Conservation (phyloP, 768 basidiomycete species). For the Lactifluus rugatus region DNA sequence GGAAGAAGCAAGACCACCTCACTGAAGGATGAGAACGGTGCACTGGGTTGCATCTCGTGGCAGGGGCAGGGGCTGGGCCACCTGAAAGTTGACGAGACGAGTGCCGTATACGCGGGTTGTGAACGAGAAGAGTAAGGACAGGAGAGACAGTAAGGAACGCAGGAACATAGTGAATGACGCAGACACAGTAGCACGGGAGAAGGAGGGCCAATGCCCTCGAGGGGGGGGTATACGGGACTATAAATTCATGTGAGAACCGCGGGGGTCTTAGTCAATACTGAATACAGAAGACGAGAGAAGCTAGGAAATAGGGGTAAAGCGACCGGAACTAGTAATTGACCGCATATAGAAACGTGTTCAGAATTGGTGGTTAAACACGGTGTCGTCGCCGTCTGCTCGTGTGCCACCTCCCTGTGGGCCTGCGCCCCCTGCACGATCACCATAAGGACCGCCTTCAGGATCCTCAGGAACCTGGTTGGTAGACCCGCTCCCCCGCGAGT, state of each 20-base stretch:
- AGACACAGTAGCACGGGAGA: no score
- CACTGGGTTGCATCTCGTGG: background rate
- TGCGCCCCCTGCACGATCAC: slow-evolving; percentile 63
- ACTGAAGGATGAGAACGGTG: background rate
- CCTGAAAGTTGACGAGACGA: background rate
- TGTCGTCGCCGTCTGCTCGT: slow-evolving; percentile 95
- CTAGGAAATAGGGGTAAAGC: background rate
- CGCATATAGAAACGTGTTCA: background rate
- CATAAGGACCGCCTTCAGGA: slow-evolving; percentile 59
- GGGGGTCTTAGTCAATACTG: no score
- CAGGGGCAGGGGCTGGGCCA: background rate
- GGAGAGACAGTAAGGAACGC: background rate
- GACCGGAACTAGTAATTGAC: background rate
- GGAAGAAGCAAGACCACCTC: background rate
- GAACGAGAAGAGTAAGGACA: slow-evolving; percentile 1
- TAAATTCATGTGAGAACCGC: background rate
- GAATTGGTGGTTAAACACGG: slow-evolving; percentile 67
- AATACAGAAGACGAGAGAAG: no score
- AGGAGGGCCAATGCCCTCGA: no score
- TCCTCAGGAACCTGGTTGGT: slow-evolving; percentile 60
- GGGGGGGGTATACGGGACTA: no score
- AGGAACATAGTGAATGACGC: background rate
- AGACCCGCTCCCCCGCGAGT: slow-evolving; percentile 29
- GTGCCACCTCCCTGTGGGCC: slow-evolving; percentile 72
- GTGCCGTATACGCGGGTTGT: background rate